Base-by-base conservation (phyloP, 23 red algal species). In the Cyanidiococcus yangmingshanensis region DNA sequence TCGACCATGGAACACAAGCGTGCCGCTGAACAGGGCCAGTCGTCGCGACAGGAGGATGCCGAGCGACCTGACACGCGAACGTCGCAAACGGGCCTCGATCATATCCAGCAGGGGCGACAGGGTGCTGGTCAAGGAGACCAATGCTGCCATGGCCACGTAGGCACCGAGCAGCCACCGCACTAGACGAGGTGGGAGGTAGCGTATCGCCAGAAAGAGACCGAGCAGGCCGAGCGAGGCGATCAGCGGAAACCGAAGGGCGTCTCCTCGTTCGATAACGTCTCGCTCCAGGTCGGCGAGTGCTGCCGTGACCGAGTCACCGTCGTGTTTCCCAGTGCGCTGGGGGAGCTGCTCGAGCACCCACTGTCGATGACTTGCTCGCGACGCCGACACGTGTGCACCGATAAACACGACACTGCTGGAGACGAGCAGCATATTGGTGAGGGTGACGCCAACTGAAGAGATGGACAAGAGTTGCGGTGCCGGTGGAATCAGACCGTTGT, bases 191-290 rank as follows among this genome's bases (percentile, higher is more conserved):
- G 92, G 92, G 37, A 96, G 77, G 58, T 87, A 96, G 58, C 89
- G 89, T 82, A 96, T 89, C 0, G 92, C 92, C 21, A 96, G 76
- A 83, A 83, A 96, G 78, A 96, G 79, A 18, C 83, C 86, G 34
- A 90, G 54, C 40, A 96, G 79, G 15, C 77, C 77, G 7, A 58
- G 41, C 12, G 92, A 96, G 0, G 92, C 92, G 35, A 90, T 82
- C 0, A 96, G 37, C 12, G 92, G 92, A 59, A 96, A 90, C 16
- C 87, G 87, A 34, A 77, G 86, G 1, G 87, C 92, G 41, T 84
- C 83, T 57, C 77, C 68, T 38, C 82, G 68, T 68, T 75, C 79
- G 26, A 96, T 96, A 45, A 96, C 92, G 41, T 96, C 82, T 37
- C 92, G 83, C 58, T 58, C 58, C 76, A 2, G 27, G 21, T 79